Evolutionary conservation across 768 basidiomycete genomes (phyloP), one percentile per base, ranked within the genome.

Genomic region (Tricholoma matsutake): DNA sequence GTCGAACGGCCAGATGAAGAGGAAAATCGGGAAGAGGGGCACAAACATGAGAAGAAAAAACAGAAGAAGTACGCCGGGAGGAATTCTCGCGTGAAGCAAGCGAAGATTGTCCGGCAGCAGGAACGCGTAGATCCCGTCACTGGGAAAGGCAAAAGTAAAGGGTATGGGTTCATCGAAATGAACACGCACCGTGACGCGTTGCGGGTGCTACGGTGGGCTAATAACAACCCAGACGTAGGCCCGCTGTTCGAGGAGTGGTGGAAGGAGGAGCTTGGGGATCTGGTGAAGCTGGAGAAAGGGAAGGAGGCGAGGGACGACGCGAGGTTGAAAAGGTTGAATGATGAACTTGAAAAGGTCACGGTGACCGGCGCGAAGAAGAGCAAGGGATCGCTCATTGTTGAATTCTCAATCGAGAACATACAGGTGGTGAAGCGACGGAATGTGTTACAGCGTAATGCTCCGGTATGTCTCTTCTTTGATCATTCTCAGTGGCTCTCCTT

Each of bases 151-250:
- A 83, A 89, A 57, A 92, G 90, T 68, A 94, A 91, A 71, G 96
- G 97, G 1, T 99, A 98, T 68, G 97, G 96, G 9, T 98, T 99
- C 76, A 69, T 98, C 32, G 96, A 98, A 78, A 84, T 97, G 83
- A 78, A 86, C 53, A 83, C 79, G 28, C 97, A 99, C 67, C 86
- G 89, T 5, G 94, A 98, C 71, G 94, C 96, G 6, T 78, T 99
- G 22, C 88, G 92, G 25, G 89, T 98, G 5, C 75, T 98, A 49
- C 83, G 97, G 34, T 98, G 93, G 93, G 89, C 92, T 28, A 99
- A 98, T 76, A 95, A 94, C 70, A 96, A 97, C 70, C 74, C 83
- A 0, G 83, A 80, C 3, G 81, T 91, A 0, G 82, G 79, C 1
- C 65, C 71, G 5, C 75, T 98, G 59, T 86, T 95, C 68, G 81